Conservation (phyloP, 2,329 filamentous ascomycete species). For the Aurifilum marmelostoma region DNA sequence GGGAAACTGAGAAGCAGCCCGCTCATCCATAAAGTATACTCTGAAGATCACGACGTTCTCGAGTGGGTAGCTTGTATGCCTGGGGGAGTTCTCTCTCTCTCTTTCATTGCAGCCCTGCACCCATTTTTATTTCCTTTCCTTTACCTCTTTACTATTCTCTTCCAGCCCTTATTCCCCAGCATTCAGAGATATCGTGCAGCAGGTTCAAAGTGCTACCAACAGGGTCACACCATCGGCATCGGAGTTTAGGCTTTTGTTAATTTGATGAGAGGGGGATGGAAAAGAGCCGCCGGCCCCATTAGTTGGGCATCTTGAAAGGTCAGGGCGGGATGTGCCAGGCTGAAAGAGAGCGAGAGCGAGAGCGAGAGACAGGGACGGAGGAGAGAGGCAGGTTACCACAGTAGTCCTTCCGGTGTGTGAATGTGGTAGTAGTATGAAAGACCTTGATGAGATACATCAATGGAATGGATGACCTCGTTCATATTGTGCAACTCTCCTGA, state of each 20-base stretch:
- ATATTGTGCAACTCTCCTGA: neutral
- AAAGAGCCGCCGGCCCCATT: neutral
- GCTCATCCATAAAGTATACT: neutral
- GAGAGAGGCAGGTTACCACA: neutral
- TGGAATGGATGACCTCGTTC: neutral
- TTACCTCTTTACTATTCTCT: neutral
- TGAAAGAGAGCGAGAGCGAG: too few species aligned
- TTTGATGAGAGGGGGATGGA: neutral
- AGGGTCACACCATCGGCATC: neutral
- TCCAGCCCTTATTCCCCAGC: neutral
- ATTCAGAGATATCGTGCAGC: neutral
- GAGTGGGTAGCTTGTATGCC: neutral
- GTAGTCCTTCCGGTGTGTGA: neutral
- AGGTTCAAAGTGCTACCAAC: neutral
- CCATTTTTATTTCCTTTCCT: neutral
- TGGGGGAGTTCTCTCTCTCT: neutral
- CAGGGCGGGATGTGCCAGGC: neutral
- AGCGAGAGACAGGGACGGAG: neutral
- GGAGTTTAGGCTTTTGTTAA: conserved; percentile 1
- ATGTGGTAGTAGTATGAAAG: neutral
- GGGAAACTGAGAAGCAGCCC: neutral
- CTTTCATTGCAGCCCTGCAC: neutral
- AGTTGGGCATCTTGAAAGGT: neutral
- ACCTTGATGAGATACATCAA: conserved; percentile 6
- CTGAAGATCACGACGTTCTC: neutral